Evolutionary conservation across 2,329 filamentous ascomycete genomes (phyloP), one percentile per base, ranked within the genome.

Genomic region (Pestalotiopsis sp.): DNA sequence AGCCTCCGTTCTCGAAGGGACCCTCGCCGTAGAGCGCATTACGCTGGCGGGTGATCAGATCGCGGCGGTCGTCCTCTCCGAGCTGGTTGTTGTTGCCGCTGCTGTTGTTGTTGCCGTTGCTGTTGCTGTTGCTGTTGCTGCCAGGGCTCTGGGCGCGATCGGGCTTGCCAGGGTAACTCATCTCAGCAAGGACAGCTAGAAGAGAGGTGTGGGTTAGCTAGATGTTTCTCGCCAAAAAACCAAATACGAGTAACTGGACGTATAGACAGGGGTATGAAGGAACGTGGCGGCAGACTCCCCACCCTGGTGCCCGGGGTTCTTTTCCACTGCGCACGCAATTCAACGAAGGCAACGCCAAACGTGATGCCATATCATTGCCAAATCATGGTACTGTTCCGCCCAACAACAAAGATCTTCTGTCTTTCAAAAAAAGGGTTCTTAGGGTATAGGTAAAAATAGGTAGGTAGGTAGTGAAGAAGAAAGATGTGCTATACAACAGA

Each of bases 31-130:
- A 99, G 73, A 99, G 84, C 72, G 95, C 94, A 81, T 92, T 94
- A 81, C 97, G 94, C 83, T 98, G 96, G 77, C 95, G 94, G 74
- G 94, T 93, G 81, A 98, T 97, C 80, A 98, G 87, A 75, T 98
- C 95, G 75, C 95, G 94, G 75, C 95, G 95, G 77, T 97, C 94
- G 75, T 98, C 94, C 84, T 98, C 30, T 35, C 30, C 96, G 78
- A 92, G 97, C 92, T 97, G 58, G 30, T 35, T 30, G 20, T 40
- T 61, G 30, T n/a, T 61, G 58, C n/a, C n/a, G 30, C 30, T 61
- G 58, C 20, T 30, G 20, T 61, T 61, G 30, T n/a, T 61, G 58
- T 11, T 61, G 58, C 17, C 40, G 14, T 61, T 61, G 58, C 11
- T 61, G 52, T 22, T 57, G 52, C n/a, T 7, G 56, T 26, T 58